Percentiles rank a stretch among this genome's conserved stretches.
These are phyloP conservation scores for Rhodotorula sp. DNA, from an alignment of 1,284 basidiomycete species.

Conservation along the genomic window DNA sequence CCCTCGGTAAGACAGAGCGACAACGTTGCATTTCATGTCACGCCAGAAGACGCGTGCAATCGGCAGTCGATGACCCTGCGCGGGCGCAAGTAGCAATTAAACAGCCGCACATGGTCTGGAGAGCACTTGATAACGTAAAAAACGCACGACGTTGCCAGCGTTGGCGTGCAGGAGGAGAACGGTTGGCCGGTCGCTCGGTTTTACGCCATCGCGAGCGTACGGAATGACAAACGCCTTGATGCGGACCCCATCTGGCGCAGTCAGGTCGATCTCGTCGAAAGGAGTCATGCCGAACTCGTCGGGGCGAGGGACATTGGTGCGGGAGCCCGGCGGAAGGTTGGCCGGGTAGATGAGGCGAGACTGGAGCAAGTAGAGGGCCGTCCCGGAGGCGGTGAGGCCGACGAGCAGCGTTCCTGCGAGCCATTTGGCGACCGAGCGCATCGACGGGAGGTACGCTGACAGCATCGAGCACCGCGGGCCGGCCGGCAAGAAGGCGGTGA, in stretches of 20 bases:
- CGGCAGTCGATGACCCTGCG: conserved; percentile 74
- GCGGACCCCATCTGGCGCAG: conserved; percentile 63
- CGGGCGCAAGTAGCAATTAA: background rate
- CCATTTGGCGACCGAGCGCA: conserved; percentile 22
- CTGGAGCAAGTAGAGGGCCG: conserved; percentile 60
- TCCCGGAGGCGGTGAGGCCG: conserved; percentile 9
- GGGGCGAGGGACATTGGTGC: conserved; percentile 74
- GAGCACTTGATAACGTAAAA: background rate
- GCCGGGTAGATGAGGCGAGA: conserved; percentile 86
- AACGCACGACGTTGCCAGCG: conserved; percentile 62
- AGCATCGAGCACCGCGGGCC: background rate
- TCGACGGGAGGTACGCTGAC: background rate
- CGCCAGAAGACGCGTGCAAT: conserved; percentile 81
- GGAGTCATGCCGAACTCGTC: conserved; percentile 64
- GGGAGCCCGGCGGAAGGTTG: conserved; percentile 72
- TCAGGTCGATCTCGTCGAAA: conserved; percentile 71
- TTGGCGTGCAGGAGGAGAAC: conserved; percentile 91
- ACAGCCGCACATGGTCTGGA: background rate
- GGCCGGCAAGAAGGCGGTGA: too few relatives aligned
- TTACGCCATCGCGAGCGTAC: conserved; percentile 31
- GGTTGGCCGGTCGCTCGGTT: conserved; percentile 61
- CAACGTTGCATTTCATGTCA: conserved; percentile 80
- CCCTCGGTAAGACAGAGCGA: conserved; percentile 87
- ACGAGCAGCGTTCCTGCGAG: conserved; percentile 10
- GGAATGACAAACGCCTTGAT: conserved; percentile 65